Conservation (phyloP, 2,329 filamentous ascomycete species). For the Monosporascus sp. region DNA sequence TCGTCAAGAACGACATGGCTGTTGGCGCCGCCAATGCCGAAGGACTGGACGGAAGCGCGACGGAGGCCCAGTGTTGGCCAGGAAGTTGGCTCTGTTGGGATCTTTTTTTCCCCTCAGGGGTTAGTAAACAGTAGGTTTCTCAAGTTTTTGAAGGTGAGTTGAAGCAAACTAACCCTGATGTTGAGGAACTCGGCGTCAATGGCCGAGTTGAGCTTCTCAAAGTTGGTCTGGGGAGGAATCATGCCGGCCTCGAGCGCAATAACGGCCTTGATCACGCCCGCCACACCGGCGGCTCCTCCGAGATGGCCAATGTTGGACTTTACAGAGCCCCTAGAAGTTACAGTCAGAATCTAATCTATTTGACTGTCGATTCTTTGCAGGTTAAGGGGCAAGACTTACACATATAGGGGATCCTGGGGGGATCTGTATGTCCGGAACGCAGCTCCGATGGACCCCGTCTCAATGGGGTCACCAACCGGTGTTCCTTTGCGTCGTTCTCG, state of each 20-base stretch:
- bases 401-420: neutral
- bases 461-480: conserved; percentile 18
- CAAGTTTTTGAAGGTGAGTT: no score
- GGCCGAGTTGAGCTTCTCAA: conserved; percentile 21
- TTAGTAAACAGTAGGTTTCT: no score
- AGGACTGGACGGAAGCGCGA: conserved; percentile 21
- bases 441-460: conserved; percentile 15
- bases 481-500: no score
- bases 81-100: no score
- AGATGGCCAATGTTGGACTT: conserved; percentile 25
- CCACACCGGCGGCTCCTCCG: conserved; percentile 20
- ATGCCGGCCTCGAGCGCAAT: conserved; percentile 11
- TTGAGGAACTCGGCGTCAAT: conserved; percentile 11
- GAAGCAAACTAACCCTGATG: no score
- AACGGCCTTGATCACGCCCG: conserved; percentile 18
- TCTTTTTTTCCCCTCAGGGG: no score
- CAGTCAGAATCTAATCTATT: no score
- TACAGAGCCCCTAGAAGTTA: conserved; percentile 17
- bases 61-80: conserved; percentile 14
- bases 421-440: conserved; percentile 6
- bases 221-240: conserved; percentile 26
- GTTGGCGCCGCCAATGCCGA: conserved; percentile 24
- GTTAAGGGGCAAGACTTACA: no score
- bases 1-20: conserved; percentile 19
- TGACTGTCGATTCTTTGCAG: no score